A percentile compares a stretch with the other conserved stretches of the same genome.
These are phyloP conservation scores for Candida sojae DNA, from an alignment of 1,139 yeast genomes.

Conservation along the genomic window DNA sequence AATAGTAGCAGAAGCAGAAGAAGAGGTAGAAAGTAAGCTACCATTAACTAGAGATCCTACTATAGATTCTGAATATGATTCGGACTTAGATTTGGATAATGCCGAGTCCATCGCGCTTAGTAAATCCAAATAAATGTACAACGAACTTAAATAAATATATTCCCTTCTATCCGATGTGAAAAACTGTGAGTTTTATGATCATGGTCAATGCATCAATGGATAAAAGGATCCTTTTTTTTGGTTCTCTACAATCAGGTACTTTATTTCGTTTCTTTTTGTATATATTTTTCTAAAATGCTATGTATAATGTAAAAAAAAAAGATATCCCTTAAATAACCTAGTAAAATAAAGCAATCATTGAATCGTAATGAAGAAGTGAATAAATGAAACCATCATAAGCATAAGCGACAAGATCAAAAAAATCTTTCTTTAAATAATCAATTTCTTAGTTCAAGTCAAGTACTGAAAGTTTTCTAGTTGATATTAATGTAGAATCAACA, in stretches of 20 bases:
- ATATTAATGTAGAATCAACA: conserved; percentile 11
- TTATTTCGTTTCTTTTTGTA: neutral
- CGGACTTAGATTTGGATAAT: conserved; percentile 25
- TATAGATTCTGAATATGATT: conserved; percentile 30
- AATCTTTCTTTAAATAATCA: neutral
- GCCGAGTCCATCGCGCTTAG: conserved; percentile 11
- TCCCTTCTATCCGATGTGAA: conserved; percentile 9
- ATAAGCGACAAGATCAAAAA: neutral
- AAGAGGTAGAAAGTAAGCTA: neutral
- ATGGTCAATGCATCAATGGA: conserved; percentile 5
- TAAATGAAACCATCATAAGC: neutral
- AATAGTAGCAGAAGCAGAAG: conserved; percentile 8
- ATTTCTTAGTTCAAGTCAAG: conserved; percentile 11
- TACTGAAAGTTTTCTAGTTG: conserved; percentile 11
- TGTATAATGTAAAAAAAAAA: neutral
- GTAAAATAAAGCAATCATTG: neutral
- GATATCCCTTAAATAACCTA: neutral
- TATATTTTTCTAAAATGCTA: neutral
- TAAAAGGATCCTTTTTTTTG: neutral
- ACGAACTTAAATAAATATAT: neutral
- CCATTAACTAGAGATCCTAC: conserved; percentile 19
- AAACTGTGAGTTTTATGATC: conserved; percentile 8
- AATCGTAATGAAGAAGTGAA: neutral
- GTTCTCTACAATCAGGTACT: too few species aligned
- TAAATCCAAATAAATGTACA: neutral